These are phyloP conservation scores for Sporothrix luriei DNA, from an alignment of 2,329 filamentous ascomycete species.

Conservation along the genomic window DNA sequence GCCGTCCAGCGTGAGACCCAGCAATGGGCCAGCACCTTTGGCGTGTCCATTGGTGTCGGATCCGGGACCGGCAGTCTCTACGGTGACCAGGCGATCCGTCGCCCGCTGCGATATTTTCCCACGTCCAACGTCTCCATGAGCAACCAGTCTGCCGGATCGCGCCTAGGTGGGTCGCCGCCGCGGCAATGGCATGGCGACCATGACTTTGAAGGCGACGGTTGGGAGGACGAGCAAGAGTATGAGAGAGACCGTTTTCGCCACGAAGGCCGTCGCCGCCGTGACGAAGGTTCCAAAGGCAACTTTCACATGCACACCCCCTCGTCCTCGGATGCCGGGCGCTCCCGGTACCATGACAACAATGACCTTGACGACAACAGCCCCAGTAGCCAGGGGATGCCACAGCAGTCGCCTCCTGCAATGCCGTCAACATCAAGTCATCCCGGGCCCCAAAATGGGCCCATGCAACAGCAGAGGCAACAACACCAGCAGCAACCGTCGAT, in stretches of 20 bases:
- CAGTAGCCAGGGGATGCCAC: too few species aligned
- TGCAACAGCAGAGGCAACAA: conserved; percentile 1
- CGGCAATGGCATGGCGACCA: background rate
- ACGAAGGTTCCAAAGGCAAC: background rate
- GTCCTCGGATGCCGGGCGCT: background rate
- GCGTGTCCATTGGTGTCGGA: background rate
- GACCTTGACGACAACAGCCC: background rate
- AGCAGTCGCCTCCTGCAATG: background rate
- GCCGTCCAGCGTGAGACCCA: background rate
- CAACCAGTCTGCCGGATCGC: background rate
- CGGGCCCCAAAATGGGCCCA: background rate
- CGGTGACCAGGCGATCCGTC: background rate
- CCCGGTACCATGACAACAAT: background rate
- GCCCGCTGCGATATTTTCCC: background rate
- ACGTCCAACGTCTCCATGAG: background rate
- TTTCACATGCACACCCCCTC: background rate
- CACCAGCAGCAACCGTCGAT: background rate
- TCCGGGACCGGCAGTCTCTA: background rate
- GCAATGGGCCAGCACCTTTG: conserved; percentile 15
- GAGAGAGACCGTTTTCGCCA: background rate
- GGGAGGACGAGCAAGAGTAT: background rate
- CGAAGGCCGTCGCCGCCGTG: background rate
- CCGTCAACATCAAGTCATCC: background rate
- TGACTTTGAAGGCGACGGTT: background rate
- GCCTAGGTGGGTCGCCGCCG: background rate